These are phyloP conservation scores for Penicillium oxalicum DNA, from an alignment of 2,329 filamentous ascomycete species.

Conservation along the genomic window DNA sequence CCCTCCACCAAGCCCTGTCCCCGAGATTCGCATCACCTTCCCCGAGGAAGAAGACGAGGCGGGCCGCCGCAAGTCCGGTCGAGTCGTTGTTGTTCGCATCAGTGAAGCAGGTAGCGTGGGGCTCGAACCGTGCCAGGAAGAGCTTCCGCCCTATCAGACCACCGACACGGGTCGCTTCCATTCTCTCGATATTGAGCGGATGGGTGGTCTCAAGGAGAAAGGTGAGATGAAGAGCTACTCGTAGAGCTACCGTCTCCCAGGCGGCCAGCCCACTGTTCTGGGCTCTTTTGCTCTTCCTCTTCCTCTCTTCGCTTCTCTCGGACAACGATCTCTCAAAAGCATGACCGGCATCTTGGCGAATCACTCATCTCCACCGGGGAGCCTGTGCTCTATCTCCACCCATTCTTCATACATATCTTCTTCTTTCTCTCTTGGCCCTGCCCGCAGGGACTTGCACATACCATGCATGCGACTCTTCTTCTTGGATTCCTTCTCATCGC, in stretches of 20 bases:
- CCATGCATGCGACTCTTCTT: conserved; percentile 13
- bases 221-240: conserved; percentile 42
- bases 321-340: conserved; percentile 28
- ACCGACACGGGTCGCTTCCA: conserved; percentile 75
- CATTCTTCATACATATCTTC: conserved; percentile 22
- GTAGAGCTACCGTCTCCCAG: conserved; percentile 15
- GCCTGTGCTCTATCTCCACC: conserved; percentile 1
- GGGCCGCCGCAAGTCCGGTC: conserved; percentile 74
- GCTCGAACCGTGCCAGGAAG: conserved; percentile 73
- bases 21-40: conserved; percentile 97
- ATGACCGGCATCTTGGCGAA: conserved; percentile 30
- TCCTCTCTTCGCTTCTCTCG: conserved; percentile 8
- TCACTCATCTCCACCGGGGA: not conserved
- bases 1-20: conserved; percentile 75
- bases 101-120: conserved; percentile 80
- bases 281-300: not conserved
- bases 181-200: conserved; percentile 87
- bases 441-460: conserved; percentile 30
- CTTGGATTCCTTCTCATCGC: conserved; percentile 6
- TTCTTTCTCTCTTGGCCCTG: conserved; percentile 13
- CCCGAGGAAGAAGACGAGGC: conserved; percentile 79
- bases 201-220: conserved; percentile 93
- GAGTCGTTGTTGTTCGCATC: conserved; percentile 85
- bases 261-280: not conserved
- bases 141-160: conserved; percentile 85